Percentiles rank a stretch among this genome's conserved stretches.
Evolutionary conservation across 1,139 yeast species (phyloP).

Genomic region (Debaryomyces psychrophilus): DNA sequence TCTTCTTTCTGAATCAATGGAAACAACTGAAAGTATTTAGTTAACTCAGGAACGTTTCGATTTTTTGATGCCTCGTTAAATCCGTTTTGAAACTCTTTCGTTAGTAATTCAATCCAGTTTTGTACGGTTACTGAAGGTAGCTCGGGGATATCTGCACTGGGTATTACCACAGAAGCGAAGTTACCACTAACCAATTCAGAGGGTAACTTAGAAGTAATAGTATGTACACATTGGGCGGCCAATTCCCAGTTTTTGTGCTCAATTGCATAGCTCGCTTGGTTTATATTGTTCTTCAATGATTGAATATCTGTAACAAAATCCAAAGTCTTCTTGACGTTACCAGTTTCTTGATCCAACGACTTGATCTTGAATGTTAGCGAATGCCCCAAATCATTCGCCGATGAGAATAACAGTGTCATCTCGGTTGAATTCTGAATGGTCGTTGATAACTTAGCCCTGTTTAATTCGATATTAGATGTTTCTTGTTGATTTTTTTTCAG

Average conservation of each 20-base stretch:
- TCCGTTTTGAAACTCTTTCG: constrained; percentile 57
- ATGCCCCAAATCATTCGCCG: constrained; percentile 68
- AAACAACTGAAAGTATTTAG: constrained; percentile 80
- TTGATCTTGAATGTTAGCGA: constrained; percentile 71
- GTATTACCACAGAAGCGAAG: constrained; percentile 84
- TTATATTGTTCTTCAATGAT: constrained; percentile 61
- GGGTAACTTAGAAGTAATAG: constrained; percentile 57
- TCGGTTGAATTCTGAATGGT: constrained; percentile 47
- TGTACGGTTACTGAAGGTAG: constrained; percentile 61
- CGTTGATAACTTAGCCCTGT: constrained; percentile 40
- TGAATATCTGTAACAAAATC: constrained; percentile 69
- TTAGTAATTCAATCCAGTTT: constrained; percentile 62
- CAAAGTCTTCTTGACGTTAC: constrained; percentile 65
- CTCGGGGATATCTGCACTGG: constrained; percentile 88
- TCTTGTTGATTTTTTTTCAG: constrained; percentile 41
- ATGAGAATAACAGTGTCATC: constrained; percentile 53
- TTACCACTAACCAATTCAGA: constrained; percentile 56
- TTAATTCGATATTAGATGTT: constrained; percentile 39
- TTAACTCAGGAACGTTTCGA: constrained; percentile 68
- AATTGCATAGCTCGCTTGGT: constrained; percentile 70
- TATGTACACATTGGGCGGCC: constrained; percentile 67
- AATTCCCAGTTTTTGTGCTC: constrained; percentile 68
- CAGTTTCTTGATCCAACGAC: constrained; percentile 69
- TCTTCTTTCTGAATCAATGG: constrained; percentile 79
- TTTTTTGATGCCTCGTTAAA: constrained; percentile 71